These are phyloP conservation scores for Gossypium raimondii DNA, from an alignment of 345 rosid genomes.

Conservation along the genomic window DNA sequence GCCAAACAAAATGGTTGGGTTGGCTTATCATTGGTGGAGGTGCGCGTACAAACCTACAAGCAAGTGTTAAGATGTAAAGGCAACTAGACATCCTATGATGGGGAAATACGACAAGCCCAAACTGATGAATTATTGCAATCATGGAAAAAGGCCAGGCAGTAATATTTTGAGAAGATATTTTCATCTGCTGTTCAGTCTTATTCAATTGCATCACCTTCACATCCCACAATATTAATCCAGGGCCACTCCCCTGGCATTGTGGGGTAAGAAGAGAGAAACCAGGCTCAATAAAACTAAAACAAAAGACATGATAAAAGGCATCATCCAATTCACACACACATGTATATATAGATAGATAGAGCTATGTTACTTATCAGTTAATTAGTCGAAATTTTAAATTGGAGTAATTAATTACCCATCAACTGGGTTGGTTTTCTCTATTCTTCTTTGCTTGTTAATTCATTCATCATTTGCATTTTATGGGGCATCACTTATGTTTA, in stretches of 20 bases:
- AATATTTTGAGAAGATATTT: background rate
- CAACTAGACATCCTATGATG: background rate
- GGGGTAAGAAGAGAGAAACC: background rate
- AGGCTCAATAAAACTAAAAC: constrained; percentile 1
- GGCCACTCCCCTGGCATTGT: background rate
- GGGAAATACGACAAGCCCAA: constrained; percentile 6
- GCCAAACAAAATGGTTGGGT: constrained; percentile 7
- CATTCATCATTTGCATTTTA: constrained; percentile 1
- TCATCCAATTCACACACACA: background rate
- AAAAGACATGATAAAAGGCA: background rate
- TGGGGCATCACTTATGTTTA: constrained; percentile 10
- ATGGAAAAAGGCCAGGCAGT: background rate
- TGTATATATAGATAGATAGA: background rate
- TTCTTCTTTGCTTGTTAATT: background rate
- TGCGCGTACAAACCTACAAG: background rate
- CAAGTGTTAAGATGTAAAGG: background rate
- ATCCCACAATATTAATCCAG: constrained; percentile 7
- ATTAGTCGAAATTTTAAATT: background rate
- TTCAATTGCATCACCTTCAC: background rate
- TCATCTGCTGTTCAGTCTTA: constrained; percentile 9
- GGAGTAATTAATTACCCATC: background rate
- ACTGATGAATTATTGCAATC: constrained; percentile 2
- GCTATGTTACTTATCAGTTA: background rate
- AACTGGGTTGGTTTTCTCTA: background rate
- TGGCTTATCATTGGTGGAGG: constrained; percentile 7